Conservation (phyloP, 2,329 filamentous ascomycete genomes). For the Amphichorda felina region DNA sequence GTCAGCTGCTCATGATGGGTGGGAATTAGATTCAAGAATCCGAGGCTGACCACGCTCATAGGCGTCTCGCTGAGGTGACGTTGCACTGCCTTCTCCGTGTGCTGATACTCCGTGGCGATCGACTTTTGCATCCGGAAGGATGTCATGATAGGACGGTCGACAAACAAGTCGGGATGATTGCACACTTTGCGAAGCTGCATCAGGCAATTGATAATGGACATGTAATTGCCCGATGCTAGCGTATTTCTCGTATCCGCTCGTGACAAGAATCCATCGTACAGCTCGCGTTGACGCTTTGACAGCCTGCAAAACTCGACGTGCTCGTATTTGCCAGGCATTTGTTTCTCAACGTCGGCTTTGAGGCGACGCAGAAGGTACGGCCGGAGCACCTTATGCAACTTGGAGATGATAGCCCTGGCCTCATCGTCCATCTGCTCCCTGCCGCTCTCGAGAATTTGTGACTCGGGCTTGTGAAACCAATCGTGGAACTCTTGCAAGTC, state of each 20-base stretch:
- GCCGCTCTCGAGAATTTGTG: slow-evolving; percentile 91
- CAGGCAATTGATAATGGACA: slow-evolving; percentile 95
- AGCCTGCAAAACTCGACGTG: slow-evolving; percentile 92
- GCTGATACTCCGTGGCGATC: slow-evolving; percentile 60
- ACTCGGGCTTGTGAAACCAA: slow-evolving; percentile 90
- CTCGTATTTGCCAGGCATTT: slow-evolving; percentile 97
- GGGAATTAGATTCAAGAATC: slow-evolving; percentile 71
- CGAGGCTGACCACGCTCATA: slow-evolving; percentile 55
- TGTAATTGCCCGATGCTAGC: slow-evolving; percentile 83
- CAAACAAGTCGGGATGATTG: slow-evolving; percentile 95
- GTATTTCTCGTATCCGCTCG: slow-evolving; percentile 82
- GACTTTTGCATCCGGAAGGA: slow-evolving; percentile 87
- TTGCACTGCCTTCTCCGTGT: slow-evolving; percentile 60
- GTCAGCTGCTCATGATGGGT: slow-evolving; percentile 58
- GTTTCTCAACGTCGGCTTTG: slow-evolving; percentile 96
- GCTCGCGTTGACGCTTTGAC: slow-evolving; percentile 86
- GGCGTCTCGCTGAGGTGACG: slow-evolving; percentile 48
- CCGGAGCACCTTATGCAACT: slow-evolving; percentile 85
- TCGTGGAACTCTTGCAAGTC: slow-evolving; percentile 93
- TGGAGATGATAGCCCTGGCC: slow-evolving; percentile 79
- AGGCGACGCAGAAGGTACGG: slow-evolving; percentile 84
- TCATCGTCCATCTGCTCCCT: slow-evolving; percentile 91
- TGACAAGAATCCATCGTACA: slow-evolving; percentile 94
- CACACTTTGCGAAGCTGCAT: slow-evolving; percentile 98
- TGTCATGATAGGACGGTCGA: slow-evolving; percentile 91